Percentiles rank a stretch among this genome's conserved stretches.
phyloP scores from a whole-genome alignment of 2,329 filamentous ascomycete species.

The Anthostomella pinea region DNA sequence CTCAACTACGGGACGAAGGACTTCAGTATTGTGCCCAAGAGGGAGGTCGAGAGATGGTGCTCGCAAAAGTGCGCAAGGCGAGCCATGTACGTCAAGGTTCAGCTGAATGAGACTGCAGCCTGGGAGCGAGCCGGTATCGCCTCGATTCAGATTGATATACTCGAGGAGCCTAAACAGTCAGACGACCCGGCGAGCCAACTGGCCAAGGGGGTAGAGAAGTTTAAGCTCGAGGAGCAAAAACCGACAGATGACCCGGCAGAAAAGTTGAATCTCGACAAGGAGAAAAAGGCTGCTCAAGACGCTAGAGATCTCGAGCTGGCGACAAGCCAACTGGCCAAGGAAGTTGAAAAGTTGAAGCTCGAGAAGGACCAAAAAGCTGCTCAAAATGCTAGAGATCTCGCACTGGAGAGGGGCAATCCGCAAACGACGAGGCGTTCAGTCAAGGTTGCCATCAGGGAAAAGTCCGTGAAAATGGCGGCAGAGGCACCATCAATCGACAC shows the following conservation, averaged over 20 bases:
- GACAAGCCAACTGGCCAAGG: too few species aligned
- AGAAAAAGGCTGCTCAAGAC: too few species aligned
- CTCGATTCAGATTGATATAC: slow-evolving; percentile 56
- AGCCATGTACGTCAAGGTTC: slow-evolving; percentile 82
- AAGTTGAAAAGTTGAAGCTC: slow-evolving; percentile 42
- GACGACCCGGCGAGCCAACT: slow-evolving; percentile 7
- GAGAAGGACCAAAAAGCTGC: slow-evolving; percentile 35
- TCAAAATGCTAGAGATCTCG: slow-evolving; percentile 27
- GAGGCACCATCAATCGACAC: slow-evolving; percentile 37
- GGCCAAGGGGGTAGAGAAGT: slow-evolving; percentile 14
- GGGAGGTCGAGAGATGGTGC: slow-evolving; percentile 84
- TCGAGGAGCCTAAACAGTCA: slow-evolving; percentile 61
- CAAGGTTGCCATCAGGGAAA: slow-evolving; percentile 52
- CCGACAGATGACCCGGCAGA: too few species aligned
- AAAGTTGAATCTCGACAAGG: too few species aligned
- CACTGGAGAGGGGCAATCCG: slow-evolving; percentile 28
- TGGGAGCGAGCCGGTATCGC: slow-evolving; percentile 71
- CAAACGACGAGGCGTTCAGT: slow-evolving; percentile 39
- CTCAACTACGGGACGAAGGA: slow-evolving; percentile 50
- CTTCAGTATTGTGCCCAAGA: slow-evolving; percentile 66
- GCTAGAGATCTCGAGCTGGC: too few species aligned
- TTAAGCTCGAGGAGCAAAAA: slow-evolving; percentile 15
- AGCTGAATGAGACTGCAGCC: slow-evolving; percentile 79
- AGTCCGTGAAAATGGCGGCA: slow-evolving; percentile 39
- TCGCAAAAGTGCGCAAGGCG: slow-evolving; percentile 73